Base-by-base conservation (phyloP, 164 flowering plant species). In the Echeveria elegans region DNA sequence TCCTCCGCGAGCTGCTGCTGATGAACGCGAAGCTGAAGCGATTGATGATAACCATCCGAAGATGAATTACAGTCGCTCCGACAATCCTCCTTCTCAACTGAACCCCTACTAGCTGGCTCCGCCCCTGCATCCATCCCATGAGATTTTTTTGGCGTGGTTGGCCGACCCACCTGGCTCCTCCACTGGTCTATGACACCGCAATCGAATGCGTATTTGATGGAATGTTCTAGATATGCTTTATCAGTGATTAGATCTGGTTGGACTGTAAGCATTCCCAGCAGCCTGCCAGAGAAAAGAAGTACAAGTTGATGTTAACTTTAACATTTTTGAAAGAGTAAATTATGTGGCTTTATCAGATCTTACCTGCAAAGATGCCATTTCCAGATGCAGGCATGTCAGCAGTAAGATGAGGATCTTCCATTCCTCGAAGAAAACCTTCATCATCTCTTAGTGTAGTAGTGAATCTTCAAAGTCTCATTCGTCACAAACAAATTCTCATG, bases 351-450 rank as follows among this genome's bases (percentile, higher is more conserved):
- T 9, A 21, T n/a, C 56, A 24, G 45, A 40, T 32, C 37, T 62
- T 83, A 91, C 99, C 96, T 75, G 96, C 99, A 74, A 89, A 89
- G 32, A 89, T 81, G 72, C 89, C 97, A 76, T 94, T 97, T 72
- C 96, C 99, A 65, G 93, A 76, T 65, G 90, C 86, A 19, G 99
- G 86, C 99, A 94, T 86, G 73, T 89, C 99, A 65, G 81, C 61
- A 16, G 96, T 85, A 60, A 89, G 41, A 1, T 88, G 93, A 37
- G 93, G 75, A 78, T 84, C 93, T 76, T 63, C 65, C 60, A 53
- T 53, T 16, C 60, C 60, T 2, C 60, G 60, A 24, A 53, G 18
- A 28, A 50, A 53, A 2, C 60, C 90, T 71, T 90, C 68, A 37
- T 79, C 67, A 52, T 86, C 83, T 70, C n/a, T 81, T 71, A 0